Evolutionary conservation across 73 alveolate species (phyloP), one percentile per base, ranked within the genome.

Genomic region (Paramecium pentaurelia): DNA sequence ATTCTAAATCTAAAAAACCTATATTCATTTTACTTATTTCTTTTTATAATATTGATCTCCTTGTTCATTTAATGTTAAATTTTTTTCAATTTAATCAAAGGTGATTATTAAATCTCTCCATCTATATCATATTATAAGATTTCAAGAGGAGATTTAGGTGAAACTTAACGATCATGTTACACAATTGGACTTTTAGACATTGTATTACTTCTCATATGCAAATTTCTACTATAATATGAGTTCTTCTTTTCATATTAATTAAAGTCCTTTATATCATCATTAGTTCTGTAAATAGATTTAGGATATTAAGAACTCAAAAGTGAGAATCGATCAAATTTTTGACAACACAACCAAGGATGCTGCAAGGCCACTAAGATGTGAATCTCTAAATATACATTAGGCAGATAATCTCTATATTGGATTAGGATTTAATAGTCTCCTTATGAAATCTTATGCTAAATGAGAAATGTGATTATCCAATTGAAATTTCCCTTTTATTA

Each of bases 281-380:
- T 80, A 45, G 91, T 64, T 47, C 91, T 42, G 34, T 18, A 49
- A 64, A 8, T 64, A 44, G 77, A 4, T 47, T 80, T 42, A 45
- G 27, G 34, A 18, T 18, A 3, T 75, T 75, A 22, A 80, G 2
- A 34, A 80, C 73, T 80, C n/a, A 6, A 22, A 3, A 64, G 77
- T 25, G 91, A 80, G 2, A 80, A 5, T 9, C 77, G 91, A 45
- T 80, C 91, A 47, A 47, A 6, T 44, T 27, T 0, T 38, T 27
- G 18, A 44, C 16, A 27, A 22, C 25, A 80, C 45, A 80, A 80
- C 91, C 91, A 80, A 47, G 91, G 91, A 80, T 80, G 91, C 75
- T 42, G 58, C 58, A 80, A 36, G 58, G 91, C 91, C 91, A 80
- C 91, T 80, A 75, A 44, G 34, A 45, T 45, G 75, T 28, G 87